Percentiles rank a stretch among this genome's conserved stretches.
Evolutionary conservation across 139 green algal genomes (phyloP).

Genomic region (Axilococcus clingmanii): DNA sequence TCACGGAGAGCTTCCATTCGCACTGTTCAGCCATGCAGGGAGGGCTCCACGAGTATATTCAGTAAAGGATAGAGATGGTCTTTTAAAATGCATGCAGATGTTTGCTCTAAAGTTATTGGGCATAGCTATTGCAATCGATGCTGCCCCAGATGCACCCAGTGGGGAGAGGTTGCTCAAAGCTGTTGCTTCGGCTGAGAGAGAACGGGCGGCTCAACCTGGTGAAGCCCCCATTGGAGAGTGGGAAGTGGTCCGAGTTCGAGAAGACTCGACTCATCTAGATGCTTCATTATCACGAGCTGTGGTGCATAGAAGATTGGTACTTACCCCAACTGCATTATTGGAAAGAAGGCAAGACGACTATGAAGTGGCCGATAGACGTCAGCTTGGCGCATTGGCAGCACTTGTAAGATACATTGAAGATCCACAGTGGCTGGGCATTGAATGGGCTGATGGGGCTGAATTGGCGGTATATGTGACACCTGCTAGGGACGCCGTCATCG

Average conservation of each 20-base stretch:
- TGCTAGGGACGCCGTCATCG: constrained; percentile 54
- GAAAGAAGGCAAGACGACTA: constrained; percentile 49
- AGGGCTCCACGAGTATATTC: constrained; percentile 40
- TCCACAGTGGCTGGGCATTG: constrained; percentile 58
- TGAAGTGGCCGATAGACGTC: constrained; percentile 34
- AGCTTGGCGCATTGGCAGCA: constrained; percentile 24
- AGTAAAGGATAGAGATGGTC: constrained; percentile 6
- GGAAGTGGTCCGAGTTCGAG: constrained; percentile 38
- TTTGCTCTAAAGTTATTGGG: constrained; percentile 22
- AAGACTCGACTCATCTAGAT: not conserved
- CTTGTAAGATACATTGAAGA: constrained; percentile 46
- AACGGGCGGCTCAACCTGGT: constrained; percentile 4
- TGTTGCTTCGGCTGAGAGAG: constrained; percentile 16
- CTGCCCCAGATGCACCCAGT: not conserved
- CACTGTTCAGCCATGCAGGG: constrained; percentile 32
- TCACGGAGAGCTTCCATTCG: constrained; percentile 26
- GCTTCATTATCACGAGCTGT: not conserved
- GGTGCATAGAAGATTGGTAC: constrained; percentile 37
- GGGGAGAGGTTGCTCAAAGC: constrained; percentile 15
- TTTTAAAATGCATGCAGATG: constrained; percentile 21
- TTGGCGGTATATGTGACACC: constrained; percentile 48
- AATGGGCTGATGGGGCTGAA: constrained; percentile 56
- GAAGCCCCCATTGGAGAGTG: constrained; percentile 48
- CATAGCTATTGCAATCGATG: constrained; percentile 18
- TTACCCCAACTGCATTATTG: constrained; percentile 51